Conservation (phyloP, 2,329 filamentous ascomycete species). For the Penicillium sp. region DNA sequence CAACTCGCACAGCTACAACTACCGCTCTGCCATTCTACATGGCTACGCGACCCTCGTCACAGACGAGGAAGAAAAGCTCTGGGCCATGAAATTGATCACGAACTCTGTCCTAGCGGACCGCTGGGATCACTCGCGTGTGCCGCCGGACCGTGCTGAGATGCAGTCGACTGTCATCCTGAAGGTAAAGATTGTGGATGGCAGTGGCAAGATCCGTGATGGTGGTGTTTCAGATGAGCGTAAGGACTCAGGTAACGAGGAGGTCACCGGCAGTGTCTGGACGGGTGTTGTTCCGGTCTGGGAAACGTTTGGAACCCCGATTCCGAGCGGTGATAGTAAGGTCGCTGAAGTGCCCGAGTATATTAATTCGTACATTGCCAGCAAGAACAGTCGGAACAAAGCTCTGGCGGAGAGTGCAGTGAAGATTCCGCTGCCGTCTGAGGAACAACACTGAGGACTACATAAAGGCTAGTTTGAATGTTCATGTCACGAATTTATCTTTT, state of each 20-base stretch:
- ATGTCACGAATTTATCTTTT: not conserved
- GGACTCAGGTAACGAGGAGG: constrained; percentile 48
- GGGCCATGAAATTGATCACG: constrained; percentile 75
- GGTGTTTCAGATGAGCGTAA: constrained; percentile 60
- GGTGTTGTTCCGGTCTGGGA: constrained; percentile 65
- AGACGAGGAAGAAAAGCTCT: constrained; percentile 67
- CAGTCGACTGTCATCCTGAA: constrained; percentile 69
- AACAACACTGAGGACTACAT: constrained; percentile 25
- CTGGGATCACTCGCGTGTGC: constrained; percentile 66
- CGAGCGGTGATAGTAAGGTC: constrained; percentile 58
- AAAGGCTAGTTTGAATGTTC: not conserved
- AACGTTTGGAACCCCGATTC: constrained; percentile 61
- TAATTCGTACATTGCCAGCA: constrained; percentile 49
- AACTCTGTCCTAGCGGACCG: constrained; percentile 67
- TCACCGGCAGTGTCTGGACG: constrained; percentile 55
- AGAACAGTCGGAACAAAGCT: constrained; percentile 44
- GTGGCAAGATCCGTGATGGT: constrained; percentile 70
- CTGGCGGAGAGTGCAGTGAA: constrained; percentile 41
- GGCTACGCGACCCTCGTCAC: constrained; percentile 68
- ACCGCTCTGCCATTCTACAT: constrained; percentile 75
- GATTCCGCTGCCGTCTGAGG: constrained; percentile 27
- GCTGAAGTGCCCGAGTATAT: constrained; percentile 62
- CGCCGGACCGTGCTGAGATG: constrained; percentile 71
- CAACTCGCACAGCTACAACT: constrained; percentile 81
- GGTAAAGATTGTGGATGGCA: constrained; percentile 66